phyloP scores from a whole-genome alignment of 768 basidiomycete genomes.

The Thelephora aurantiotincta region DNA sequence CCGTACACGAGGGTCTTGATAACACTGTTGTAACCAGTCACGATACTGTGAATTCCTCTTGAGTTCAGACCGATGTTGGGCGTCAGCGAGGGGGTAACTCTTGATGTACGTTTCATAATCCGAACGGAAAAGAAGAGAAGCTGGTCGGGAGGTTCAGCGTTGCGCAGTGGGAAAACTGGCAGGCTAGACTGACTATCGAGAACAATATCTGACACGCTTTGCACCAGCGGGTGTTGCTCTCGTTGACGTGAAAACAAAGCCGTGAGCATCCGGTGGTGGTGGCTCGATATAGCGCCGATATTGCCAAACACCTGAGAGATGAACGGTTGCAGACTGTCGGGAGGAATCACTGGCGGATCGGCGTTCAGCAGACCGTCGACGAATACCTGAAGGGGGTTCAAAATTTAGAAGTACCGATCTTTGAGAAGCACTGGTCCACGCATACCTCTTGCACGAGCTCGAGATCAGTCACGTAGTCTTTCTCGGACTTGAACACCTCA shows the following conservation, averaged over 20 bases:
- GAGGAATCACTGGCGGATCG: conserved; percentile 45
- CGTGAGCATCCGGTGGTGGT: conserved; percentile 56
- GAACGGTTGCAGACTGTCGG: conserved; percentile 43
- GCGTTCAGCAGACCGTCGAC: conserved; percentile 46
- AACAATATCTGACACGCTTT: conserved; percentile 75
- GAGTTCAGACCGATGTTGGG: conserved; percentile 64
- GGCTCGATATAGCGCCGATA: conserved; percentile 45
- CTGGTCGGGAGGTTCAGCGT: conserved; percentile 7
- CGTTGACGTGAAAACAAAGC: conserved; percentile 69
- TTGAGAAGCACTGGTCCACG: background rate
- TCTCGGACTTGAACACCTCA: conserved; percentile 82
- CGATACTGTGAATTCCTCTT: conserved; percentile 55
- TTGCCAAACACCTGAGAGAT: conserved; percentile 79
- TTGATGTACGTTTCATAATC: conserved; percentile 78
- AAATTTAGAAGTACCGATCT: conserved; percentile 1
- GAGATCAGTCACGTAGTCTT: conserved; percentile 77
- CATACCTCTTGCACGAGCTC: conserved; percentile 52
- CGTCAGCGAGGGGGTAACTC: conserved; percentile 79
- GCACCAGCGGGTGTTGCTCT: conserved; percentile 75
- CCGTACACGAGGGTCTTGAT: conserved; percentile 48
- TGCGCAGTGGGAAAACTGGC: conserved; percentile 4
- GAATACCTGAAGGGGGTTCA: conserved; percentile 39
- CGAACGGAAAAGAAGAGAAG: conserved; percentile 32
- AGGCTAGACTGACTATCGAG: conserved; percentile 46
- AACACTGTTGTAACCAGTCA: conserved; percentile 46